phyloP scores from a whole-genome alignment of 1,284 basidiomycete species.

The Pseudozyma sp. region DNA sequence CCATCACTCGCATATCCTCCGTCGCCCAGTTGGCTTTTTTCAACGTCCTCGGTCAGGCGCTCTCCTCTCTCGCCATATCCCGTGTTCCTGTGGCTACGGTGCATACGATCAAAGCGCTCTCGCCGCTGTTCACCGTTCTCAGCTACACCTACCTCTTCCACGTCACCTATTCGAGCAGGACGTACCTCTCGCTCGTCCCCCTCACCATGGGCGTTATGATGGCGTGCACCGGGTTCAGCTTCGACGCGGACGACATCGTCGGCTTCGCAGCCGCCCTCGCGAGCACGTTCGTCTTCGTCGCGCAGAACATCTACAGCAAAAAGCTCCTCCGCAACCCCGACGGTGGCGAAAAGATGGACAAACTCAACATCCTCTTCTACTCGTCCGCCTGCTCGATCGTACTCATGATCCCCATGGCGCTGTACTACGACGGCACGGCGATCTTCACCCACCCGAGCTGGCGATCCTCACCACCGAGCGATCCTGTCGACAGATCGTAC shows the following conservation, averaged over 20 bases:
- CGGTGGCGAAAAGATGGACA: constrained; percentile 80
- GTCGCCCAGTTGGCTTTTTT: constrained; percentile 94
- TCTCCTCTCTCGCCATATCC: constrained; percentile 94
- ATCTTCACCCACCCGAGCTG: constrained; percentile 26
- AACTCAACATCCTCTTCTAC: constrained; percentile 94
- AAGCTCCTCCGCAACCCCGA: constrained; percentile 79
- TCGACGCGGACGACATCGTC: constrained; percentile 73
- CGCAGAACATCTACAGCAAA: constrained; percentile 99
- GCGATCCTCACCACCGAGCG: too few relatives aligned
- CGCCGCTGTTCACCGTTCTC: constrained; percentile 94
- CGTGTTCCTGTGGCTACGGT: constrained; percentile 96
- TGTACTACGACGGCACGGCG: constrained; percentile 56
- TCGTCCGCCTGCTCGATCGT: constrained; percentile 93
- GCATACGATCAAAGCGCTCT: constrained; percentile 87
- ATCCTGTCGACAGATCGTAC: constrained; percentile 70
- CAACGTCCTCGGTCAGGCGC: constrained; percentile 92
- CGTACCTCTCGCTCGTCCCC: constrained; percentile 93
- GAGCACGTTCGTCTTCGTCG: constrained; percentile 80
- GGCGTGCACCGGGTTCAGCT: constrained; percentile 91
- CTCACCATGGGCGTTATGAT: constrained; percentile 97
- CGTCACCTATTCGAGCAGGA: constrained; percentile 89
- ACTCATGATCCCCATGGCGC: constrained; percentile 63
- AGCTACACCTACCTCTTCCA: constrained; percentile 92
- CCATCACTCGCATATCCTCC: constrained; percentile 77
- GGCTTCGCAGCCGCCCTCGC: constrained; percentile 50